Percentiles rank a stretch among this genome's conserved stretches.
phyloP scores from a whole-genome alignment of 192 early-diverging fungal species.

The Coemansia sp. region DNA sequence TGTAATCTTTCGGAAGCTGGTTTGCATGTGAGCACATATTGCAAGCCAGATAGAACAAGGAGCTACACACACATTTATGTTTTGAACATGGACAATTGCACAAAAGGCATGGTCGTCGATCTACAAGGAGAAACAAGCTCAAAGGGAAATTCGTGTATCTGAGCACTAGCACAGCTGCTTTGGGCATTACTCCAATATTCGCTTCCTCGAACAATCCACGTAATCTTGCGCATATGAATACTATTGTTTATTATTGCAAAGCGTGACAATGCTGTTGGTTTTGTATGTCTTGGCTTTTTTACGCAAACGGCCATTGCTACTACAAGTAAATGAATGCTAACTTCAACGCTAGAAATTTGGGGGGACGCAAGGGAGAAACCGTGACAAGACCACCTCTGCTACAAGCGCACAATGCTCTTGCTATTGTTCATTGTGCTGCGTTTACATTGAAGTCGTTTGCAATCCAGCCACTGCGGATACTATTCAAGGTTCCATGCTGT shows the following conservation, averaged over 20 bases:
- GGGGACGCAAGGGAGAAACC: not conserved
- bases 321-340: not conserved
- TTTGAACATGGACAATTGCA: not conserved
- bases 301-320: not conserved
- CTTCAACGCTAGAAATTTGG: not conserved
- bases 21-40: slow-evolving; percentile 1
- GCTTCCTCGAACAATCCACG: slow-evolving; percentile 6
- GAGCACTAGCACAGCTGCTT: not conserved
- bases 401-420: no score
- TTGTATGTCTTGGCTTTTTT: not conserved
- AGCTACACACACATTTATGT: not conserved
- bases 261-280: not conserved
- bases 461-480: no score
- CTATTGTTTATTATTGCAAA: not conserved
- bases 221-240: slow-evolving; percentile 1
- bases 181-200: not conserved
- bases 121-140: not conserved
- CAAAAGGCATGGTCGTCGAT: not conserved
- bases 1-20: not conserved
- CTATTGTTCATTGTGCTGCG: no score
- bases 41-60: not conserved
- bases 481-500: no score
- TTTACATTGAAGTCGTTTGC: no score
- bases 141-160: not conserved
- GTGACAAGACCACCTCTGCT: not conserved